phyloP scores from a whole-genome alignment of 2,329 filamentous ascomycete species.

The Ceratocystis alfenasii region DNA sequence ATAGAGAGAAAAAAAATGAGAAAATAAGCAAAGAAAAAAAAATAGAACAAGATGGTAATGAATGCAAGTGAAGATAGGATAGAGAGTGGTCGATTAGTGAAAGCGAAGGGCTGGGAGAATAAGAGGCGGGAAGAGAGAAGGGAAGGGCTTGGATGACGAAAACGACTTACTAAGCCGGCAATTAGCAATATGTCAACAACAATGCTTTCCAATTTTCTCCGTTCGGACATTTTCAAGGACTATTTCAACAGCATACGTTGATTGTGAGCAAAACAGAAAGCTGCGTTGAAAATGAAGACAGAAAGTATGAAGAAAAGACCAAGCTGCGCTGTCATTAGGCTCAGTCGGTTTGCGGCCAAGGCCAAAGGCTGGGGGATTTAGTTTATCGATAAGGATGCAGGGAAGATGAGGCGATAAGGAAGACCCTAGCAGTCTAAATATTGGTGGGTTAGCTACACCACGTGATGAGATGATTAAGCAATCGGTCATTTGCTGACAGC shows the following conservation, averaged over 20 bases:
- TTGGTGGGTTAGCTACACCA: not conserved
- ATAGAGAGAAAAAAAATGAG: too few relatives aligned
- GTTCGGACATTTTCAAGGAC: constrained; percentile 21
- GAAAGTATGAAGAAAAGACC: constrained; percentile 4
- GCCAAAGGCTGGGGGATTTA: constrained; percentile 7
- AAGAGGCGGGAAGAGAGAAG: too few relatives aligned
- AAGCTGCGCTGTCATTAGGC: constrained; percentile 5
- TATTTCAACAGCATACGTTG: not conserved
- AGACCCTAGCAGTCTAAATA: not conserved
- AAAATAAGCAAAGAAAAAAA: too few relatives aligned
- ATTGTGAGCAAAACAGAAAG: not conserved
- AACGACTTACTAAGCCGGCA: constrained; percentile 22
- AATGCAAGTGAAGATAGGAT: too few relatives aligned
- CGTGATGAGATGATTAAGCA: not conserved
- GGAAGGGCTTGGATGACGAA: not conserved
- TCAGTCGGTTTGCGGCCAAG: not conserved
- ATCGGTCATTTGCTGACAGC: not conserved
- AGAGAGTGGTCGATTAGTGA: too few relatives aligned
- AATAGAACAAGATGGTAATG: too few relatives aligned
- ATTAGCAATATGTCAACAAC: constrained; percentile 23
- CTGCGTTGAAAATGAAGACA: not conserved
- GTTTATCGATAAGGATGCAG: not conserved
- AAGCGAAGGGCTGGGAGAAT: too few relatives aligned
- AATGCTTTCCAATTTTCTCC: constrained; percentile 23
- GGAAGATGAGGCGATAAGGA: not conserved